Evolutionary conservation across 495 filamentous ascomycete genomes (phyloP), one percentile per base, ranked within the genome.

Genomic region (Chlorociboria aeruginascens): DNA sequence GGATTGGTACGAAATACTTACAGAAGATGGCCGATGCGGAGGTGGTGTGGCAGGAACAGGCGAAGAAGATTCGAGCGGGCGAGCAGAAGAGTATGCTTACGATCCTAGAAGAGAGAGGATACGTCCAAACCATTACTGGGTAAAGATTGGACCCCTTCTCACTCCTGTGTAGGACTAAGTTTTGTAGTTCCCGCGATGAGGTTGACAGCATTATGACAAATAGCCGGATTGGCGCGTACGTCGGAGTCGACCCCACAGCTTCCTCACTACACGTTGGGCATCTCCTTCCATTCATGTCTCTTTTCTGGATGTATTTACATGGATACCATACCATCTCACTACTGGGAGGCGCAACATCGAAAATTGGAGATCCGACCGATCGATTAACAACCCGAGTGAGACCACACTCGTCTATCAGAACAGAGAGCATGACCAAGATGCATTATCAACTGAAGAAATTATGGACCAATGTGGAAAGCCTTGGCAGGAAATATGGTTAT

Each of bases 171-270:
- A 40, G 13, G 17, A 25, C 16, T 56, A 44, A 32, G 29, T 48
- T 44, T 44, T 57, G 20, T 49, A 81, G 73, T 16, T 71, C 68
- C 58, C 74, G 81, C 16, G 72, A 83, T 8, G 66, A 73, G n/a
- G 70, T 97, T 31, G 72, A 86, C 36, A 69, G 71, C 41, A 60
- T 93, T 8, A 75, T 96, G 64, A 81, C 73, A 7, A 62, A 69
- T 32, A 82, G 81, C 58, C 71, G 83, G 49, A 73, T 84, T 46
- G 85, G 84, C 30, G 79, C 80, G 43, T 99, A 99, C 59, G 83
- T 84, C 34, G 92, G 92, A 48, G 73, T 99, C 41, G 92, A 99
- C 56, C 89, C 92, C 10, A 96, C 93, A 0, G 93, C 90, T 3
- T 73, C 77, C 25, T 95, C 89, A 4, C 68, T 97, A 53, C 92